A percentile compares a stretch with the other conserved stretches of the same genome.
These are phyloP conservation scores for Gossypium arboreum DNA, from an alignment of 345 rosid genomes.

Conservation along the genomic window DNA sequence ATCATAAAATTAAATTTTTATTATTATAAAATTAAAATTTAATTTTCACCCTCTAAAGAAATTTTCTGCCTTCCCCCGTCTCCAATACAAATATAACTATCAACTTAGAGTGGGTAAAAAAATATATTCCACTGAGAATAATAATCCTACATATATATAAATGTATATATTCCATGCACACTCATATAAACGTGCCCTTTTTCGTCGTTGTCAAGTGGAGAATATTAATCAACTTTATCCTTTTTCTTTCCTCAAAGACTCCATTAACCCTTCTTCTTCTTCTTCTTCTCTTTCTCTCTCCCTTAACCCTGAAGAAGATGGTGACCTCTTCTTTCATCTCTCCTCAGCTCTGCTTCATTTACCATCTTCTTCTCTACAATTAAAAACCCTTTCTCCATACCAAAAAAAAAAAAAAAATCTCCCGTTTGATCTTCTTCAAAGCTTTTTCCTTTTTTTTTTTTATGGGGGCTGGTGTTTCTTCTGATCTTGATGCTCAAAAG, in stretches of 20 bases:
- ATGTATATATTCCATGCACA: constrained; percentile 16
- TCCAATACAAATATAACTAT: too few relatives aligned
- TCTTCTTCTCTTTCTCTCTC: constrained; percentile 10
- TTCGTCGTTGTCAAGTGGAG: background rate
- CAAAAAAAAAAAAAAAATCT: background rate
- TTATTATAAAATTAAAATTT: too few relatives aligned
- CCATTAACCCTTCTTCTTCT: background rate
- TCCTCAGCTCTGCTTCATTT: constrained; percentile 28
- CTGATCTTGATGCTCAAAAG: constrained; percentile 28
- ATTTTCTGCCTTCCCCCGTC: too few relatives aligned
- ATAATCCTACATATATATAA: too few relatives aligned
- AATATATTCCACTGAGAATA: too few relatives aligned
- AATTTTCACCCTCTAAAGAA: too few relatives aligned
- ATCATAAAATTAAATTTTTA: too few relatives aligned
- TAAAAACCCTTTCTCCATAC: constrained; percentile 21
- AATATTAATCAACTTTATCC: constrained; percentile 7
- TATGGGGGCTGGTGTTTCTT: constrained; percentile 72
- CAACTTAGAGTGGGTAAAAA: too few relatives aligned
- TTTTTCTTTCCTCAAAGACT: constrained; percentile 15
- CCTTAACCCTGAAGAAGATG: constrained; percentile 37
- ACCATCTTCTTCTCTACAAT: constrained; percentile 60
- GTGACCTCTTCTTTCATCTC: constrained; percentile 38
- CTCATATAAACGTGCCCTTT: constrained; percentile 23
- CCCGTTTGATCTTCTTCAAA: background rate
- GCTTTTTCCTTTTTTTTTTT: constrained; percentile 3